Base-by-base conservation (phyloP, 257 asterid genomes). In the Mitragyna speciosa region DNA sequence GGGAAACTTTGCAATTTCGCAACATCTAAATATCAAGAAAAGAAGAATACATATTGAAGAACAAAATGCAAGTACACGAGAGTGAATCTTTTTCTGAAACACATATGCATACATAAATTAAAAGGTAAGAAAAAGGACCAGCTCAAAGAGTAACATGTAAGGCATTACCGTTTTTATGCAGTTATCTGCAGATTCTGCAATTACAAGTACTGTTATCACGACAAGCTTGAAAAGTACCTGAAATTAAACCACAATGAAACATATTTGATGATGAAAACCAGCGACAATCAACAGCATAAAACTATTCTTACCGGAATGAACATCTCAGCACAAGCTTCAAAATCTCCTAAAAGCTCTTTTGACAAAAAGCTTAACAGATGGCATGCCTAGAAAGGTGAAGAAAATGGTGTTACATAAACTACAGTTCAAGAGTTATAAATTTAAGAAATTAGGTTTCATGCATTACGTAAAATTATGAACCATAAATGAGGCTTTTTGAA, bases 221-320 rank as follows among this genome's bases (percentile, higher is more conserved):
- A 96, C 98, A 88, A 96, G 99, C 97, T 96, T 96, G 98, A 96
- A 96, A 84, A 96, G 98, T 76, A 91, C 97, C 99, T 96, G 93
- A 81, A 79, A 76, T 77, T 75, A 85, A 77, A 86, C 49, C 48
- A 81, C 43, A 58, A 87, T 86, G 88, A 88, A 77, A 80, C 80
- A 76, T 77, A 83, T 56, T 82, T 33, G 72, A 39, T 73, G n/a
- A 78, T 72, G 66, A 47, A 73, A 59, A 61, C 63, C 67, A 83
- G 36, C 59, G 70, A 51, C 73, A 84, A 80, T 76, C 59, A 77
- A 72, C 33, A 66, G 39, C 14, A 48, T 19, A 70, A 66, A 85
- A 78, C 74, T 52, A 74, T 83, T 80, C 97, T 91, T 88, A 96
- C 99, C 86, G 98, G 98, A 85, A 96, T 96, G 89, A 96, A 92